Evolutionary conservation across 2,329 filamentous ascomycete genomes (phyloP), one percentile per base, ranked within the genome.

Genomic region (Chaetomiaceae sp.): DNA sequence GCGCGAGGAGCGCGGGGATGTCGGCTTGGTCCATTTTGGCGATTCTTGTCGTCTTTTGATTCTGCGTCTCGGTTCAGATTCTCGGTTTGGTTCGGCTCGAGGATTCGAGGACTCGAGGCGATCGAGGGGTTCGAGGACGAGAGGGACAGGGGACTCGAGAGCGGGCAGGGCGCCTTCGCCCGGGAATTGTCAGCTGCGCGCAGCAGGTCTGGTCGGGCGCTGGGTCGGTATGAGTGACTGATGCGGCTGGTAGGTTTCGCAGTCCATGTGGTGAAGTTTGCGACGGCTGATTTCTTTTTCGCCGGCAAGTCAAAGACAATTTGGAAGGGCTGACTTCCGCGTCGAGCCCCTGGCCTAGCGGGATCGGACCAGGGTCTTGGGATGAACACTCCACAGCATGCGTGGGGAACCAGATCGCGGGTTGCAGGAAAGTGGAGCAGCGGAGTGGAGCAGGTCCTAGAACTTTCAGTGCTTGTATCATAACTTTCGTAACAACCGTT

Each of bases 1-100:
- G 82, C 72, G 80, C 75, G 63, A 86, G 75, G 62, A 86, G 77
- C 68, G 80, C 79, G 45, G 83, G 83, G 62, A 86, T 83, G 63
- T 85, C 83, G 63, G 80, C 81, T 72, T 85, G 82, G 65, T 86
- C 83, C 83, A 86, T 83, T 17, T 34, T 53, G 8, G 50, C 25
- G 34, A 20, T 33, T 36, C 14, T 15, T 17, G 8, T 49, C 12
- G 19, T 36, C 17, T 43, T 54, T 33, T 15, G n/a, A 6, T 25
- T 40, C 17, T 29, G 43, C 11, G 5, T 5, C 19, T n/a, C n/a
- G n/a, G n/a, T n/a, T n/a, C n/a, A n/a, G n/a, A n/a, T n/a, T n/a
- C n/a, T n/a, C n/a, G n/a, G n/a, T n/a, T n/a, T n/a, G n/a, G n/a
- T n/a, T n/a, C n/a, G n/a, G n/a, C n/a, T n/a, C n/a, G n/a, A n/a